A percentile compares a stretch with the other conserved stretches of the same genome.
phyloP scores from a whole-genome alignment of 345 rosid species.

The Salix purpurea region DNA sequence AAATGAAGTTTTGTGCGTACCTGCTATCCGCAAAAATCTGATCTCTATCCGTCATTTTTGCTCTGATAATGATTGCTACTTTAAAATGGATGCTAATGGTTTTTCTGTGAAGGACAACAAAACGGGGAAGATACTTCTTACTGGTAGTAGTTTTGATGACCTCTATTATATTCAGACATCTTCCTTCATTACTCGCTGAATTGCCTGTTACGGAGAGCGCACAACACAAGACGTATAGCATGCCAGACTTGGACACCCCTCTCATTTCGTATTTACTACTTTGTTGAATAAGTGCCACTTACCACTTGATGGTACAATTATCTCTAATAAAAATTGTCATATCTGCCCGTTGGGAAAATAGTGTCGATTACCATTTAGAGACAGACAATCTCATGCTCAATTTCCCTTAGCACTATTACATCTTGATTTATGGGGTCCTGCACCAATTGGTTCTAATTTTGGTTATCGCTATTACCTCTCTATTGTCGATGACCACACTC shows the following conservation, averaged over 20 bases:
- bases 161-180: too few species aligned
- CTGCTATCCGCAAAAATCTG: too few species aligned
- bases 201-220: not conserved
- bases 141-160: not conserved
- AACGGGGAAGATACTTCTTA: too few species aligned
- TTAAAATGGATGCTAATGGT: too few species aligned
- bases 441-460: not conserved
- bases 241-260: not conserved
- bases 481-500: not conserved
- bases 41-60: too few species aligned
- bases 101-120: too few species aligned
- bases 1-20: not conserved
- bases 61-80: too few species aligned
- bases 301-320: not conserved
- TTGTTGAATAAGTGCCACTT: too few species aligned
- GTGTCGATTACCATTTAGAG: too few species aligned
- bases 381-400: too few species aligned
- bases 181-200: fast-evolving
- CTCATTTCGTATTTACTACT: not conserved
- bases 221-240: not conserved
- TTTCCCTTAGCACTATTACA: not conserved
- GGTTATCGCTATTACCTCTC: not conserved
- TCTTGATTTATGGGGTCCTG: not conserved
- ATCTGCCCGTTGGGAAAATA: not conserved
- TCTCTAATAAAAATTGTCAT: not conserved